These are phyloP conservation scores for Colletotrichum karsti DNA, from an alignment of 2,329 filamentous ascomycete genomes.

Conservation along the genomic window DNA sequence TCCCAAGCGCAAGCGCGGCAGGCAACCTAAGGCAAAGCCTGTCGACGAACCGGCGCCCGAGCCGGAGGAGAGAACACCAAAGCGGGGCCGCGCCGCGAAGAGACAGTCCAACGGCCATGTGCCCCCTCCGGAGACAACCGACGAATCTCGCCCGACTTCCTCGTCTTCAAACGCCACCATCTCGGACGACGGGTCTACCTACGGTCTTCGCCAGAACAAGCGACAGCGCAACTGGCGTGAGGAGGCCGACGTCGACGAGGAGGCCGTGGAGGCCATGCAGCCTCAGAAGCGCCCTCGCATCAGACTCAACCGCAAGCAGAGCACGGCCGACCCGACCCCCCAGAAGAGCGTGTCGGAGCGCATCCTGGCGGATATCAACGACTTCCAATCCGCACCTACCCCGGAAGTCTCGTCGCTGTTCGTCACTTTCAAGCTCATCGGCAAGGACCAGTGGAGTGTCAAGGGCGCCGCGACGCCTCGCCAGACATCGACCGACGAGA, in stretches of 20 bases:
- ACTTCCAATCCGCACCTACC: constrained; percentile 1
- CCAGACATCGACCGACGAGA: constrained; percentile 26
- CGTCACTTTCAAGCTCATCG: constrained; percentile 22
- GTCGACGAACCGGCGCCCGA: constrained; percentile 9
- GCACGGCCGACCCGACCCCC: constrained; percentile 4
- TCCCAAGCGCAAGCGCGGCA: constrained; percentile 29
- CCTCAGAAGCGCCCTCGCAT: constrained; percentile 42
- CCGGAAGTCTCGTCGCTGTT: constrained; percentile 5
- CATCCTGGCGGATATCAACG: constrained; percentile 16
- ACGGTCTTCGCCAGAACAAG: constrained; percentile 41
- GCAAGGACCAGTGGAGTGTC: constrained; percentile 22
- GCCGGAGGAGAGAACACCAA: constrained; percentile 10
- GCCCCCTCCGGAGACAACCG: constrained; percentile 37
- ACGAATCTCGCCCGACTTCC: constrained; percentile 60
- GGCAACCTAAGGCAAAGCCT: constrained; percentile 22
- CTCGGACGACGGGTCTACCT: constrained; percentile 28
- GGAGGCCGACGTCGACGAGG: constrained; percentile 53
- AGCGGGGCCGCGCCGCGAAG: constrained; percentile 23
- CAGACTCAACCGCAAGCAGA: constrained; percentile 27
- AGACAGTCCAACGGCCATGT: constrained; percentile 23
- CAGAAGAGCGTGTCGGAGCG: constrained; percentile 4
- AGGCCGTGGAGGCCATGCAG: constrained; percentile 40
- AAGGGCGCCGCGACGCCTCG: not conserved
- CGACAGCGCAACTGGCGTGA: constrained; percentile 63
- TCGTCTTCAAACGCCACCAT: constrained; percentile 61